Evolutionary conservation across 1,139 yeast genomes (phyloP).

Genomic region (Arxiozyma slooffiae): DNA sequence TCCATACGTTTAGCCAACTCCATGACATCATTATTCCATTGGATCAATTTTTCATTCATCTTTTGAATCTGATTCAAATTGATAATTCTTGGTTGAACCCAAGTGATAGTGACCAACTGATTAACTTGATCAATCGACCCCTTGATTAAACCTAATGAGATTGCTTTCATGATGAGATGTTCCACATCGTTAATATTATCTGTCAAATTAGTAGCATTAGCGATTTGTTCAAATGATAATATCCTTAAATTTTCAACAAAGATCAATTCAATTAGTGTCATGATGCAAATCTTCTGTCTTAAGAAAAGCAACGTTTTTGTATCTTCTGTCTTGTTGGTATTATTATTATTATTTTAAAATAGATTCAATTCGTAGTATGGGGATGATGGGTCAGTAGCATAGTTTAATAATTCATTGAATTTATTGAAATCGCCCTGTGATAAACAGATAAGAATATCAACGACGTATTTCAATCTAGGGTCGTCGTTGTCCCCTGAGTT

Average conservation of each 20-base stretch:
- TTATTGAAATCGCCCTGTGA: slow-evolving; percentile 67
- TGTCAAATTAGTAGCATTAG: slow-evolving; percentile 60
- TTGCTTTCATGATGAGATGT: slow-evolving; percentile 81
- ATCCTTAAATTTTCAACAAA: slow-evolving; percentile 69
- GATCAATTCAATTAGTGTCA: slow-evolving; percentile 82
- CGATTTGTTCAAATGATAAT: slow-evolving; percentile 63
- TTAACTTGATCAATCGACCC: slow-evolving; percentile 86
- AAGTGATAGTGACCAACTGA: slow-evolving; percentile 65
- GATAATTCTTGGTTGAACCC: slow-evolving; percentile 95
- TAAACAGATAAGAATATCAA: slow-evolving; percentile 56
- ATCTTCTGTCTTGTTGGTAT: neutral
- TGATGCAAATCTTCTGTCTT: slow-evolving; percentile 83
- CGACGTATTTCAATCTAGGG: slow-evolving; percentile 60
- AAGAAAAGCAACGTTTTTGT: slow-evolving; percentile 37
- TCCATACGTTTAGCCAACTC: slow-evolving; percentile 53
- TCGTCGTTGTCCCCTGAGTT: too few species aligned
- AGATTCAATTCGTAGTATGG: neutral
- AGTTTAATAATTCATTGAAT: slow-evolving; percentile 32
- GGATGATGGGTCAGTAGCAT: slow-evolving; percentile 4
- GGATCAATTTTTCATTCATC: slow-evolving; percentile 62
- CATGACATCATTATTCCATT: slow-evolving; percentile 71
- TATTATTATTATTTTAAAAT: too few species aligned
- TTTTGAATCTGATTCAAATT: slow-evolving; percentile 66
- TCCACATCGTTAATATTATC: slow-evolving; percentile 54
- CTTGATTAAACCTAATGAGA: slow-evolving; percentile 68